Conservation (phyloP, 306 rosid species). For the Citrullus mucosospermus region DNA sequence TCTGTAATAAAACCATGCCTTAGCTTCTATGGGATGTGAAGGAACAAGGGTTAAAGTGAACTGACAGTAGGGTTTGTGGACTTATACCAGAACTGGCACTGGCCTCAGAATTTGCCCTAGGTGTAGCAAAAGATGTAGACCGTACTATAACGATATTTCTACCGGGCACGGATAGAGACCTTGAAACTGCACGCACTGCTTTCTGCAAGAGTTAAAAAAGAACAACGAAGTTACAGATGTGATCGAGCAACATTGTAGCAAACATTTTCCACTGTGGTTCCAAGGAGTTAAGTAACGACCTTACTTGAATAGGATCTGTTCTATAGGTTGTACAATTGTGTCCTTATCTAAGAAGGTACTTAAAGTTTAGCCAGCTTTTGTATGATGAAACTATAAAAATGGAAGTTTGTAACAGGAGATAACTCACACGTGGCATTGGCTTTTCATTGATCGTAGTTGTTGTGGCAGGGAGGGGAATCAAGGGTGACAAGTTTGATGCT, state of each 20-base stretch:
- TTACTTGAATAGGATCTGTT: no score
- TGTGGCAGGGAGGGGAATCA: constrained; percentile 52
- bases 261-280: not conserved
- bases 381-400: constrained; percentile 1
- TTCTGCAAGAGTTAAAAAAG: constrained; percentile 48
- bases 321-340: no score
- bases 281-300: not conserved
- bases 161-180: constrained; percentile 83
- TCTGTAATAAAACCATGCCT: not conserved
- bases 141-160: constrained; percentile 66
- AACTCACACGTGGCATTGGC: constrained; percentile 45
- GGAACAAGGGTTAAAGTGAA: not conserved
- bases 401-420: constrained; percentile 11
- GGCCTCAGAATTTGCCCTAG: constrained; percentile 26
- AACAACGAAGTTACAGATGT: not conserved
- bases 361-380: not conserved
- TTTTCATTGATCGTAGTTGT: constrained; percentile 52
- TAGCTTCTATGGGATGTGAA: not conserved
- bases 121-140: constrained; percentile 56
- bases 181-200: constrained; percentile 45
- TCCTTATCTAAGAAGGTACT: not conserved
- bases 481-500: constrained; percentile 53
- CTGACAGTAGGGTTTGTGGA: constrained; percentile 11
- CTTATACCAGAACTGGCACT: constrained; percentile 53
- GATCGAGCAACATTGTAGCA: not conserved